phyloP scores from a whole-genome alignment of 345 rosid genomes.

The Aegle marmelos region DNA sequence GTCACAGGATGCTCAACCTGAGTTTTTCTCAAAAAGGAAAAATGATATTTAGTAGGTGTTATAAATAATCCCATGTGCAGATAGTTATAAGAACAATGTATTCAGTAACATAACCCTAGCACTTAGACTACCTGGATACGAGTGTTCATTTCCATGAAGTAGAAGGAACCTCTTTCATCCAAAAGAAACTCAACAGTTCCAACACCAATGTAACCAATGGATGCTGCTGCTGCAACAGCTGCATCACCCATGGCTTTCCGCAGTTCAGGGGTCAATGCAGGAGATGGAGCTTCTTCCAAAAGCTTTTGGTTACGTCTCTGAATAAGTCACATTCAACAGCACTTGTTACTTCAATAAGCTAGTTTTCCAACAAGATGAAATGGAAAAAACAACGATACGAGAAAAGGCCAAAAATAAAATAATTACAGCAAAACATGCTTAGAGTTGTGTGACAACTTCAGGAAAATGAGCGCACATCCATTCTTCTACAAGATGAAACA shows the following conservation, averaged over 20 bases:
- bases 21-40: constrained; percentile 14
- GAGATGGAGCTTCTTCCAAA: constrained; percentile 99
- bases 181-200: constrained; percentile 97
- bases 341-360: constrained; percentile 8
- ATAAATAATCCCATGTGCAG: background rate
- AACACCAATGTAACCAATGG: constrained; percentile 95
- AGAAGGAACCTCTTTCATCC: constrained; percentile 97
- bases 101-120: background rate
- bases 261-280: constrained; percentile 90
- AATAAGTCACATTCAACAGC: constrained; percentile 24
- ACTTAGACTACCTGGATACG: constrained; percentile 77
- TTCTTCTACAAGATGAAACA: background rate
- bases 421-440: background rate
- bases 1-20: constrained; percentile 99
- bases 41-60: constrained; percentile 1
- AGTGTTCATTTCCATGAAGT: constrained; percentile 99
- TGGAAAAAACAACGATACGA: background rate
- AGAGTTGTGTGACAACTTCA: background rate
- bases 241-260: constrained; percentile 99
- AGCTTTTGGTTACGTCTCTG: constrained; percentile 97
- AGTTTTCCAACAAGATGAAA: constrained; percentile 11
- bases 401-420: background rate
- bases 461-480: background rate
- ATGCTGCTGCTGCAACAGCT: constrained; percentile 99
- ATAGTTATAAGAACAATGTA: background rate